Conservation (phyloP, 139 green algal species). For the Chlorella ohadii region DNA sequence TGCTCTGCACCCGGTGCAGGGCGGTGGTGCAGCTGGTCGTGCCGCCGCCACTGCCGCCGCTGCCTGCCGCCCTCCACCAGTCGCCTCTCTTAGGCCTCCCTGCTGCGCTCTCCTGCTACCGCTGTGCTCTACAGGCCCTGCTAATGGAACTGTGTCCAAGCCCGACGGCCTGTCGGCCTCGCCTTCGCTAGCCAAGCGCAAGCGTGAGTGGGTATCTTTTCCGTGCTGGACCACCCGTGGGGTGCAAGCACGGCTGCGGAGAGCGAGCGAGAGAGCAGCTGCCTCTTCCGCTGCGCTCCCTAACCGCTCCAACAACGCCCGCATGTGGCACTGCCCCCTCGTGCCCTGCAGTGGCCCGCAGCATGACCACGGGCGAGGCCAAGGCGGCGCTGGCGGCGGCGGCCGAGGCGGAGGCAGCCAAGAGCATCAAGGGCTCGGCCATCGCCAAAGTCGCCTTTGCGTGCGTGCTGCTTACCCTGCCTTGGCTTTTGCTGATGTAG, state of each 20-base stretch:
- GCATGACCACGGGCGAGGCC: neutral
- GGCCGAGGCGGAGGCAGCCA: conserved; percentile 4
- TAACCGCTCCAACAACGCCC: neutral
- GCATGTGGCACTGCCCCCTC: neutral
- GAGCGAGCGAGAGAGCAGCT: neutral
- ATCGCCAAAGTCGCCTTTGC: conserved; percentile 15
- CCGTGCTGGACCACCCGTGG: too few relatives aligned
- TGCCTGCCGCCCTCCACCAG: too few relatives aligned
- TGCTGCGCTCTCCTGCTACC: too few relatives aligned
- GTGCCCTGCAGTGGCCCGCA: neutral
- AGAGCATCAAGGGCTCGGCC: conserved; percentile 32
- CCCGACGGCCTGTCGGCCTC: too few relatives aligned
- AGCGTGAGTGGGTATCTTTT: too few relatives aligned
- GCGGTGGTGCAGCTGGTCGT: too few relatives aligned
- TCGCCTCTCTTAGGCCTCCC: too few relatives aligned
- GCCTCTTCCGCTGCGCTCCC: neutral
- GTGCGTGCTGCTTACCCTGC: neutral
- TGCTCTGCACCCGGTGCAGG: too few relatives aligned
- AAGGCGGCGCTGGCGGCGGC: conserved; percentile 18
- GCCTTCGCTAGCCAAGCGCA: too few relatives aligned
- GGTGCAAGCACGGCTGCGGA: too few relatives aligned
- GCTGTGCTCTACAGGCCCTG: neutral
- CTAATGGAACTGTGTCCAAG: neutral
- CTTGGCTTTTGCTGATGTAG: neutral
- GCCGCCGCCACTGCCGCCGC: too few relatives aligned